Percentiles rank a stretch among this genome's conserved stretches.
Conservation (phyloP, 495 filamentous ascomycete genomes). For the Xylaria acuta region DNA sequence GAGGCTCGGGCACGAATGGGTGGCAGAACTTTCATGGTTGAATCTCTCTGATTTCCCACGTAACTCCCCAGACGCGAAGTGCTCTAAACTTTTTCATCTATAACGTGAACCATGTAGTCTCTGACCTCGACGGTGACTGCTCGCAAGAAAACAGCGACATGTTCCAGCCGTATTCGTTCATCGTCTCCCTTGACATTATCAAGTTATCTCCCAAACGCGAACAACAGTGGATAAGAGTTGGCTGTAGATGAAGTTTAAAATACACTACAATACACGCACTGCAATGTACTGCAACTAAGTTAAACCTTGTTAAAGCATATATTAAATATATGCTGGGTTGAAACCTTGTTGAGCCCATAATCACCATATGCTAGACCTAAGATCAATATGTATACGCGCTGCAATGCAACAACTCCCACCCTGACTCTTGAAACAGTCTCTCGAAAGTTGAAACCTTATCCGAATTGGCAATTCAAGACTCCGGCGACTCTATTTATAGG, state of each 20-base stretch:
- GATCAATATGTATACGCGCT: constrained; percentile 8
- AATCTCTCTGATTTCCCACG: background rate
- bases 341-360: background rate
- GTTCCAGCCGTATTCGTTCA: background rate
- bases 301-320: background rate
- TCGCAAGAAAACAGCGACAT: background rate
- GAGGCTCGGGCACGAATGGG: background rate
- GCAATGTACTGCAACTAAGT: constrained; percentile 11
- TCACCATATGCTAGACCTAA: background rate
- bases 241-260: constrained; percentile 1
- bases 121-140: background rate
- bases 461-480: constrained; percentile 8
- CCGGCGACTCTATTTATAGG: constrained; percentile 31
- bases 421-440: background rate
- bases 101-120: background rate
- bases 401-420: constrained; percentile 9
- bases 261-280: constrained; percentile 18
- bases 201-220: background rate
- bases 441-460: background rate
- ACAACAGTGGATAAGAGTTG: background rate
- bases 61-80: background rate
- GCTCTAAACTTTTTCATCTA: background rate
- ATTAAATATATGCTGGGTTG: background rate
- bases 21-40: background rate
- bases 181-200: background rate